Base-by-base conservation (phyloP, 768 basidiomycete species). In the Tephrocybe sp. region DNA sequence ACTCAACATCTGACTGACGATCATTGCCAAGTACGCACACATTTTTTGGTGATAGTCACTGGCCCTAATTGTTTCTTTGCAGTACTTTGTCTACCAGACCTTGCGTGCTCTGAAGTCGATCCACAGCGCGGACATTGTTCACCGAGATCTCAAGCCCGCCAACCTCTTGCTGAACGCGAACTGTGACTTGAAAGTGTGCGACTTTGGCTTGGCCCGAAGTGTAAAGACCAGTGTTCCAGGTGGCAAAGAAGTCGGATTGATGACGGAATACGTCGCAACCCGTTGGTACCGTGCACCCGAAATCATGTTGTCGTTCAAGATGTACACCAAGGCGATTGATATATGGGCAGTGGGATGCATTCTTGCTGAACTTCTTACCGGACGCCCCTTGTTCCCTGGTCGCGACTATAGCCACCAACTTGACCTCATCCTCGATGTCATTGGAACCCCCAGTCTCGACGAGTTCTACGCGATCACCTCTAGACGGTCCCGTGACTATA, bases 251-350 rank as follows among this genome's bases (percentile, higher is more conserved):
- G 89, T 79, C 11, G 86, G 86, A 4, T 90, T 93, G 72, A 93
- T 95, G 92, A 95, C 92, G 1, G 90, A 93, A 83, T 95, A 95
- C 63, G 97, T 99, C 36, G 96, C 97, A 3, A 98, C 97, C 16
- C 80, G 97, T 57, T 99, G 96, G 96, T 99, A 98, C 64, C 85
- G 97, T 32, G 97, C 97, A 0, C 97, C 97, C 0, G 97, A 99
- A 68, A 95, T 99, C 72, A 99, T 98, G 97, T 77, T 98, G 46
- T 97, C 93, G 11, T 98, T 98, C 80, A 96, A 97, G 67, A 89
- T 97, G 69, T 99, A 99, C 72, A 96, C 94, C 39, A 94, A 94
- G 80, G 89, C 89, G n/a, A 90, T 92, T 54, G 89, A 92, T 60
- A 79, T 91, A 21, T 91, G 89, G 89, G 89, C 87, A 2, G 87